Conservation (phyloP, 768 basidiomycete genomes). For the Termitomyces sp. region DNA sequence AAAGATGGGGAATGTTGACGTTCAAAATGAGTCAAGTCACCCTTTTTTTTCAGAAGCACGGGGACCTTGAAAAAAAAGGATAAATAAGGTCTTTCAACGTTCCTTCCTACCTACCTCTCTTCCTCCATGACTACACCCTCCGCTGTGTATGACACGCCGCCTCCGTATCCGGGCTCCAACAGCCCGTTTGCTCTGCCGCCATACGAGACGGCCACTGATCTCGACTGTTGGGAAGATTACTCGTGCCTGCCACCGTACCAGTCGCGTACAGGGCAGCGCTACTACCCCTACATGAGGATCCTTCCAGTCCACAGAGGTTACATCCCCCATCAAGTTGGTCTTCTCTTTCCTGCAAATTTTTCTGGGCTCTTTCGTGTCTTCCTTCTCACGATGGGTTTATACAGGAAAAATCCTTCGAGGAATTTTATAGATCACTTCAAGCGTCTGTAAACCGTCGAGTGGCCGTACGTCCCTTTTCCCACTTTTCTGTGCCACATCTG, state of each 20-base stretch:
- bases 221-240: constrained; percentile 7
- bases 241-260: constrained; percentile 13
- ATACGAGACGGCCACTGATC: constrained; percentile 4
- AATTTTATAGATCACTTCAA: constrained; percentile 1
- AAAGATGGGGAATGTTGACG: not conserved
- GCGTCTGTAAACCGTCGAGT: not conserved
- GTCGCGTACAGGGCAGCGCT: constrained; percentile 5
- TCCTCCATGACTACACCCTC: not conserved
- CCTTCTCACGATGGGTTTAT: not conserved
- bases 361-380: not conserved
- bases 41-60: constrained; percentile 6
- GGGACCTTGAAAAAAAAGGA: not conserved
- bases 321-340: not conserved
- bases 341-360: not conserved
- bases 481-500: not conserved
- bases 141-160: not conserved
- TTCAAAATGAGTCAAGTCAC: not conserved
- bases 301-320: not conserved
- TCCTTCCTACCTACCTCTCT: not conserved
- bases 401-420: not conserved
- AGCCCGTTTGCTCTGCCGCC: not conserved
- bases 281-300: constrained; percentile 9
- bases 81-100: not conserved
- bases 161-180: not conserved
- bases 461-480: not conserved